Percentiles rank a stretch among this genome's conserved stretches.
phyloP scores from a whole-genome alignment of 2,329 filamentous ascomycete genomes.

The Colletotrichum salicis region DNA sequence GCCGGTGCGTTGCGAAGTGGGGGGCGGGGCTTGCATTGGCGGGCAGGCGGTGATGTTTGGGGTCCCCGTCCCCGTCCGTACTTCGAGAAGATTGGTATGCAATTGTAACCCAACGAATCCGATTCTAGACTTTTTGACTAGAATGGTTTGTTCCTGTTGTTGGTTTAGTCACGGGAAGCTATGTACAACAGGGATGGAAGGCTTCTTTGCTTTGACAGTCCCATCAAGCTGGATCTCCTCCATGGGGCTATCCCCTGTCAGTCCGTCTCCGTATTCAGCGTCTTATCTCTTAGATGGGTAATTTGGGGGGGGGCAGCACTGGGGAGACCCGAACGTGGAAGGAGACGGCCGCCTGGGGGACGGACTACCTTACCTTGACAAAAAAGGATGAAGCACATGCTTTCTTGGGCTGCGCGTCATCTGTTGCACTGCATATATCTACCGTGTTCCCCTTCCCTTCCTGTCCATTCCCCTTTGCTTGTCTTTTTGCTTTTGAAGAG shows the following conservation, averaged over 20 bases:
- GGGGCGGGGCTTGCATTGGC: background rate
- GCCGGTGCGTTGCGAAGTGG: conserved; percentile 26
- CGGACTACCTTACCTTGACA: background rate
- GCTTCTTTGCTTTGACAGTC: background rate
- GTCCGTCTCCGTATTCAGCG: background rate
- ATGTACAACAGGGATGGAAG: background rate
- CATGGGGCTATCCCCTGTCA: background rate
- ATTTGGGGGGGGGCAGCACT: background rate
- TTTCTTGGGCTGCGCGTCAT: conserved; percentile 10
- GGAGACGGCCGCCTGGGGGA: background rate
- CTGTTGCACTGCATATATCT: conserved; percentile 12
- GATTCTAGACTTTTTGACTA: background rate
- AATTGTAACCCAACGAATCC: background rate
- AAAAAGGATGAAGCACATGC: conserved; percentile 7
- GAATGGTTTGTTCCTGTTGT: background rate
- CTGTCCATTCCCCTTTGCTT: background rate
- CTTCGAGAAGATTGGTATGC: background rate
- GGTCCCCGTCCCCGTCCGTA: background rate
- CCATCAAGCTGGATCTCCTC: background rate
- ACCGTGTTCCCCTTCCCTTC: background rate
- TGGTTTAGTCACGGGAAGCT: background rate
- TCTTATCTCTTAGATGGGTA: conserved; percentile 8
- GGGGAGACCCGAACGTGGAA: background rate
- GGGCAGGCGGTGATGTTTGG: background rate
- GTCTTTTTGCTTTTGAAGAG: background rate